A percentile compares a stretch with the other conserved stretches of the same genome.
phyloP scores from a whole-genome alignment of 345 rosid genomes.

The Fremontodendron californicum region DNA sequence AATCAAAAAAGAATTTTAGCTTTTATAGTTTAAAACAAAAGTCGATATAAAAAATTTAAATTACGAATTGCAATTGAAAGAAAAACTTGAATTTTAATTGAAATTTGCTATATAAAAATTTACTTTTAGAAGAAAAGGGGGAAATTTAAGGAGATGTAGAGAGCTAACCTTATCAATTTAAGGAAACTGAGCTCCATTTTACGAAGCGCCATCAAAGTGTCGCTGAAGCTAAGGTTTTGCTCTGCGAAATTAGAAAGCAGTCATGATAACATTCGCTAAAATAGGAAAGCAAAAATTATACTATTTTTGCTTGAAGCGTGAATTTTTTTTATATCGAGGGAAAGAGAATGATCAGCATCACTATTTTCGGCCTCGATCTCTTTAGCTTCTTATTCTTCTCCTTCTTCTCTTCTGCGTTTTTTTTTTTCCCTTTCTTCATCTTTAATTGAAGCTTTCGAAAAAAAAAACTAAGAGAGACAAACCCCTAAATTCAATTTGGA shows the following conservation, averaged over 20 bases:
- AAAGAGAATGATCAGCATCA: background rate
- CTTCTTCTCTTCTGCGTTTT: too few species aligned
- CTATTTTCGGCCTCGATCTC: constrained; percentile 26
- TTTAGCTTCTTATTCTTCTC: too few species aligned
- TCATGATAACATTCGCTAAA: background rate
- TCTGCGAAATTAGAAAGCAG: constrained; percentile 29
- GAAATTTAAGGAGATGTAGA: background rate
- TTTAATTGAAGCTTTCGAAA: background rate
- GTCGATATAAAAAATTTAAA: background rate
- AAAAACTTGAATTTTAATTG: background rate
- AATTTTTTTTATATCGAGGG: background rate
- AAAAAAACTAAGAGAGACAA: background rate
- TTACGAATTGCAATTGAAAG: background rate
- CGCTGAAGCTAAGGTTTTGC: constrained; percentile 68
- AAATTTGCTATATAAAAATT: background rate
- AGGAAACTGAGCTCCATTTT: constrained; percentile 90
- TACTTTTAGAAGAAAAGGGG: background rate
- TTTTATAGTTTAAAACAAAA: background rate
- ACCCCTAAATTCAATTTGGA: background rate
- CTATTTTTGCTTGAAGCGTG: background rate
- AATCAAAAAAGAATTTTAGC: background rate
- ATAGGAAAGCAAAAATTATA: background rate
- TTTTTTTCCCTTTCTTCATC: constrained; percentile 20
- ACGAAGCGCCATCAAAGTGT: constrained; percentile 69
- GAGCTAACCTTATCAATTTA: constrained; percentile 58